phyloP scores from a whole-genome alignment of 257 asterid species.

The Petunia secreta region DNA sequence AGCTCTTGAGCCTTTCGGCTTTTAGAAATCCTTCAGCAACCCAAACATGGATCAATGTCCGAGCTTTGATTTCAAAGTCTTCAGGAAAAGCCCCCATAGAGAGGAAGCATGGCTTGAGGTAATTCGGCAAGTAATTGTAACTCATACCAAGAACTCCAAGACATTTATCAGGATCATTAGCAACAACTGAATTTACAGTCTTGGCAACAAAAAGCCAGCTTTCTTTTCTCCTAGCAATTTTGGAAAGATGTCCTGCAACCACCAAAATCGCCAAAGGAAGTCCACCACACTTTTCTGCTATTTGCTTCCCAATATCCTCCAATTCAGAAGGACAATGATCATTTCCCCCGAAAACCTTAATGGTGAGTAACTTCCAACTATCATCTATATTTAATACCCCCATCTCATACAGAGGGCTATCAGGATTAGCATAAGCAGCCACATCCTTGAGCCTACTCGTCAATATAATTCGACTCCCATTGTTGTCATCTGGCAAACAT shows the following conservation, averaged over 20 bases:
- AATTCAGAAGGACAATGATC: conserved; percentile 34
- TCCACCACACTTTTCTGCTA: conserved; percentile 43
- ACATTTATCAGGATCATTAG: conserved; percentile 35
- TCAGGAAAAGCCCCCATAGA: conserved; percentile 40
- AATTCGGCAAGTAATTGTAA: conserved; percentile 39
- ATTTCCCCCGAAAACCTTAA: conserved; percentile 35
- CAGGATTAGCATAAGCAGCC: conserved; percentile 31
- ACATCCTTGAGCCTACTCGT: conserved; percentile 39
- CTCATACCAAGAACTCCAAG: conserved; percentile 37
- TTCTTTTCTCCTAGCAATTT: conserved; percentile 29
- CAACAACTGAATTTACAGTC: conserved; percentile 32
- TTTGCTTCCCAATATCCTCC: conserved; percentile 39
- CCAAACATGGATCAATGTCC: conserved; percentile 37
- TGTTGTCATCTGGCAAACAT: conserved; percentile 43
- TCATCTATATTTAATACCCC: conserved; percentile 34
- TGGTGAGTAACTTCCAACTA: conserved; percentile 42
- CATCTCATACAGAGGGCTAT: conserved; percentile 36
- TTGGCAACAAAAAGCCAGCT: conserved; percentile 34
- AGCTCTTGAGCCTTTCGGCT: conserved; percentile 13
- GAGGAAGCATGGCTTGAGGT: conserved; percentile 43
- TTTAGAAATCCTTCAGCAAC: conserved; percentile 37
- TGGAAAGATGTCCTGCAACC: conserved; percentile 42
- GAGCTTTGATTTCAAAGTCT: conserved; percentile 35
- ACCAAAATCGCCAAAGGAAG: conserved; percentile 50
- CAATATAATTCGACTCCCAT: conserved; percentile 44